Conservation (phyloP, 139 green algal genomes). For the Axilococcus clingmanii region DNA sequence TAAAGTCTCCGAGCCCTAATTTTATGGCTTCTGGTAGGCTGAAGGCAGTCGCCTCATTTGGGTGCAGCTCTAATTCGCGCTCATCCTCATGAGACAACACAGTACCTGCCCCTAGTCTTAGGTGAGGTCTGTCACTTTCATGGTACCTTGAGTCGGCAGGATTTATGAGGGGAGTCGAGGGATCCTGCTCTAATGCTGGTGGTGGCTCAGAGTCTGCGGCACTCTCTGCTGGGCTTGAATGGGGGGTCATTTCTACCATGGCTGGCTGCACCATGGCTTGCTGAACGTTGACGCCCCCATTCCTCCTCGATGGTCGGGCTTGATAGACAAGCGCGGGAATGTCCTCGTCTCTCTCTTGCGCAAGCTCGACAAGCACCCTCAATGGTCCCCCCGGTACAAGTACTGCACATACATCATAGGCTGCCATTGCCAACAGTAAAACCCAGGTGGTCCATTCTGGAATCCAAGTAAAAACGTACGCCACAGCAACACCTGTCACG, state of each 20-base stretch:
- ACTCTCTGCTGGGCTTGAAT: no score
- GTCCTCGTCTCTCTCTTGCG: conserved; percentile 75
- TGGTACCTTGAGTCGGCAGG: no score
- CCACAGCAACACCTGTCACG: conserved; percentile 66
- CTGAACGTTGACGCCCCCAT: no score
- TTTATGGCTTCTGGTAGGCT: conserved; percentile 71
- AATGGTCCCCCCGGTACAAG: conserved; percentile 76
- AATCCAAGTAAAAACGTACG: conserved; percentile 92
- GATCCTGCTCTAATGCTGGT: not conserved
- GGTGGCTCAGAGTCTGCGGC: no score
- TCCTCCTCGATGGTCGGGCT: conserved; percentile 33
- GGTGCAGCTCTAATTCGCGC: not conserved
- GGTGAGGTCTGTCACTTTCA: no score
- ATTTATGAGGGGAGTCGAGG: no score
- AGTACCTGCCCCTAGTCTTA: not conserved
- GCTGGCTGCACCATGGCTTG: no score
- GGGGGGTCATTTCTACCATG: no score
- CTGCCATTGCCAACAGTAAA: conserved; percentile 82
- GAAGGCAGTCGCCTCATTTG: conserved; percentile 3
- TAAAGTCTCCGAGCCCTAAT: conserved; percentile 93
- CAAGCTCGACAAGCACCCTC: conserved; percentile 78
- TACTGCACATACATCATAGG: conserved; percentile 94
- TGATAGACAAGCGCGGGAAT: conserved; percentile 95
- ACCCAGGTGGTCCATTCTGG: conserved; percentile 96
- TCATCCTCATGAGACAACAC: not conserved